These are phyloP conservation scores for Barbatosphaeria neglecta DNA, from an alignment of 495 filamentous ascomycete species.

Conservation along the genomic window DNA sequence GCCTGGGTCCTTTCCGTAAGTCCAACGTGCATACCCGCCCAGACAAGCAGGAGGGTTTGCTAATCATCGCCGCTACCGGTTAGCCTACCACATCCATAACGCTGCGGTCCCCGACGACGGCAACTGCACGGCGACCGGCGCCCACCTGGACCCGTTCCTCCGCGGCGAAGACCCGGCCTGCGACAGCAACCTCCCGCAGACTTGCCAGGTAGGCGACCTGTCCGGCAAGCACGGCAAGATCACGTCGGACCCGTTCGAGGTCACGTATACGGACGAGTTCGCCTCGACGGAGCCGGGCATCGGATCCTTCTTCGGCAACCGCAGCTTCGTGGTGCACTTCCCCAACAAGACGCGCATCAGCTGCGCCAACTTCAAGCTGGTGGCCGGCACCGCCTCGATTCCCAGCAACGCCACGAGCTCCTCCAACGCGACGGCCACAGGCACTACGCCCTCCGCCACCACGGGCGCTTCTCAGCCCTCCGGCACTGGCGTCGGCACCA, in stretches of 20 bases:
- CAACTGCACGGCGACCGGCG: conserved; percentile 63
- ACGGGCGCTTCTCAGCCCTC: not conserved
- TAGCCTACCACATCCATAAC: conserved; percentile 79
- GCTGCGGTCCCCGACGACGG: conserved; percentile 59
- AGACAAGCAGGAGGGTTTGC: not conserved
- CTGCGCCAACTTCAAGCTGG: conserved; percentile 54
- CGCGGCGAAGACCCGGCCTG: conserved; percentile 57
- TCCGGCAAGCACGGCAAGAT: conserved; percentile 71
- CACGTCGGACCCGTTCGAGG: conserved; percentile 27
- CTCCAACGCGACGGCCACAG: not conserved
- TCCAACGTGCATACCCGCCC: conserved; percentile 4
- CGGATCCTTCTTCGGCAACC: conserved; percentile 65
- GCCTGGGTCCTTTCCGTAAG: conserved; percentile 61
- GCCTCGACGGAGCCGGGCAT: conserved; percentile 44
- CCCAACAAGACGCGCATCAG: conserved; percentile 58
- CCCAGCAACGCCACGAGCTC: not conserved
- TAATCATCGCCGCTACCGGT: conserved; percentile 1
- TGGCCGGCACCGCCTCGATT: conserved; percentile 5
- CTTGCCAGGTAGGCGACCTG: conserved; percentile 77
- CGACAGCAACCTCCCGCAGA: conserved; percentile 45
- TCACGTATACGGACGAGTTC: conserved; percentile 55
- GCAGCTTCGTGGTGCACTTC: conserved; percentile 66
- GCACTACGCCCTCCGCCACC: not conserved
- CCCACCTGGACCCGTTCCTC: conserved; percentile 43
- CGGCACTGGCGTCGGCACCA: conserved; percentile 1